Evolutionary conservation across 2,329 filamentous ascomycete species (phyloP).

Genomic region (Penicillium hordei): DNA sequence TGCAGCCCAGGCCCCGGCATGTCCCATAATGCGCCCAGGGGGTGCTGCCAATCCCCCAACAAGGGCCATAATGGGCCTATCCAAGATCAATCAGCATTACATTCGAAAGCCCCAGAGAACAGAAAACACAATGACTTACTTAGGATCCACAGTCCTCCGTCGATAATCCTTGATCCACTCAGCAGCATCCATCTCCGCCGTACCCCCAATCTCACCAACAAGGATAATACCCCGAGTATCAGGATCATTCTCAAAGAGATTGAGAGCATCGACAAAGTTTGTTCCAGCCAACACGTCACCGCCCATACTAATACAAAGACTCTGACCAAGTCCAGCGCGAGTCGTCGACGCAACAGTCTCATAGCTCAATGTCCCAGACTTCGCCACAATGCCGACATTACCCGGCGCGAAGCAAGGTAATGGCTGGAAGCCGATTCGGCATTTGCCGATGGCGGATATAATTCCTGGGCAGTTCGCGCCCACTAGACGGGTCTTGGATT

Average conservation of each 20-base stretch:
- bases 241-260: conserved; percentile 64
- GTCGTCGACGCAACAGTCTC: conserved; percentile 75
- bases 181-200: conserved; percentile 68
- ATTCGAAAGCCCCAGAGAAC: fast-evolving
- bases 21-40: conserved; percentile 70
- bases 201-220: conserved; percentile 71
- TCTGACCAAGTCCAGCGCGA: conserved; percentile 72
- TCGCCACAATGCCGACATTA: conserved; percentile 72
- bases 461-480: conserved; percentile 82
- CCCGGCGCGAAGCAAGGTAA: conserved; percentile 69
- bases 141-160: conserved; percentile 58
- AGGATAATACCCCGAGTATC: conserved; percentile 71
- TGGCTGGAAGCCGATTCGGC: conserved; percentile 74
- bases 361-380: conserved; percentile 77
- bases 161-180: conserved; percentile 70
- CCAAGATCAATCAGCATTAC: conserved; percentile 22
- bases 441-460: conserved; percentile 69
- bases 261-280: conserved; percentile 68
- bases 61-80: conserved; percentile 69
- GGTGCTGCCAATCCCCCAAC: conserved; percentile 67
- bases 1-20: conserved; percentile 71
- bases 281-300: conserved; percentile 74
- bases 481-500: conserved; percentile 69
- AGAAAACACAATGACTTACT: conserved; percentile 49
- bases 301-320: conserved; percentile 73